These are phyloP conservation scores for Solanum hybrid DNA, from an alignment of 305 asterid genomes.

Conservation along the genomic window DNA sequence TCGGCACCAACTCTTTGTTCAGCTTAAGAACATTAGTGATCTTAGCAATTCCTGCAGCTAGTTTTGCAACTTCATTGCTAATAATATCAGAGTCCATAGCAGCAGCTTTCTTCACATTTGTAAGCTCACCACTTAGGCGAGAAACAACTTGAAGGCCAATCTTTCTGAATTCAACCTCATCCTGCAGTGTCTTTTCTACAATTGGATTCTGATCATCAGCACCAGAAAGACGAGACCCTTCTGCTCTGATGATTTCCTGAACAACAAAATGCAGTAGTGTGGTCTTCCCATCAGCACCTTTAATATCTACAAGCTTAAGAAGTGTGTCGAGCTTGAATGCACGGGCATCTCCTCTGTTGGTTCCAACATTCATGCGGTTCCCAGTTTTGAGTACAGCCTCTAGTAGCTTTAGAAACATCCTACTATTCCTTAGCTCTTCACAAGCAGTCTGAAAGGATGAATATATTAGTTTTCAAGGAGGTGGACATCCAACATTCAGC, in stretches of 20 bases:
- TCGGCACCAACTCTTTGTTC: conserved; percentile 24
- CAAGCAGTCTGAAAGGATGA: conserved; percentile 53
- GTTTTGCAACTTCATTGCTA: conserved; percentile 42
- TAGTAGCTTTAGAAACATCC: conserved; percentile 72
- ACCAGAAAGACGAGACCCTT: conserved; percentile 62
- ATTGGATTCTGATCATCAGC: conserved; percentile 12
- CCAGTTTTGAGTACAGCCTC: conserved; percentile 92
- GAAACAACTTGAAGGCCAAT: conserved; percentile 70
- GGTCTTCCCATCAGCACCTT: conserved; percentile 74
- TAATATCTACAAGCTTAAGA: conserved; percentile 71
- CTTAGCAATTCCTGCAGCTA: conserved; percentile 43
- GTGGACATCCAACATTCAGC: background rate
- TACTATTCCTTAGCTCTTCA: conserved; percentile 70
- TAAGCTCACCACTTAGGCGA: conserved; percentile 61
- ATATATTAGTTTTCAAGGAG: background rate
- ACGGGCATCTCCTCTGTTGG: conserved; percentile 70
- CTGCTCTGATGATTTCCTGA: conserved; percentile 65
- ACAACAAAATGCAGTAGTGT: conserved; percentile 83
- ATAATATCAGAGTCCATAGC: conserved; percentile 58
- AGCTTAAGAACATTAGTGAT: conserved; percentile 35
- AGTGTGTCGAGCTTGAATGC: conserved; percentile 89
- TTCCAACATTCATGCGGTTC: conserved; percentile 74
- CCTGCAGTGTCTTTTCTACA: conserved; percentile 25
- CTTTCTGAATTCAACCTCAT: conserved; percentile 55
- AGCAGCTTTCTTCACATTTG: conserved; percentile 81